These are phyloP conservation scores for Triangularia setosa DNA, from an alignment of 2,329 filamentous ascomycete species.

Conservation along the genomic window DNA sequence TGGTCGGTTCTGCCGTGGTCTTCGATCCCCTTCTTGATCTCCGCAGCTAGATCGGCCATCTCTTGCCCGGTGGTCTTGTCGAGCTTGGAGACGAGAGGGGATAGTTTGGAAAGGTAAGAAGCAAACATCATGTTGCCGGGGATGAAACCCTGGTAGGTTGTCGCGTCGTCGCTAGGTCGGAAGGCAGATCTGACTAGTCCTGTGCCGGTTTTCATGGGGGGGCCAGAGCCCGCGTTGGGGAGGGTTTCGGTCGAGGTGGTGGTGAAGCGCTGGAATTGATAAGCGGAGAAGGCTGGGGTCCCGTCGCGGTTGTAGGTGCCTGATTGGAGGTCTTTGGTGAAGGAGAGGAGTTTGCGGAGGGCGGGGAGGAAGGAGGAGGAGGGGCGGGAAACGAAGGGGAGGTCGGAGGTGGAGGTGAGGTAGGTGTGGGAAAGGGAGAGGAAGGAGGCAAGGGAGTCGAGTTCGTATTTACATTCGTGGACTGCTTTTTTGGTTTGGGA, in stretches of 20 bases:
- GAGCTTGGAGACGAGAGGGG: conserved; percentile 46
- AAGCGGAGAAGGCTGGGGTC: conserved; percentile 54
- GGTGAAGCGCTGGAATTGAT: conserved; percentile 74
- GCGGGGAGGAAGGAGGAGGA: conserved; percentile 75
- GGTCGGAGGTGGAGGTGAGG: conserved; percentile 70
- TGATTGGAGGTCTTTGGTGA: conserved; percentile 65
- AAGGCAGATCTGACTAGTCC: conserved; percentile 85
- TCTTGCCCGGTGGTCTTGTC: too few species aligned
- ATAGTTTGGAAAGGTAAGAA: conserved; percentile 52
- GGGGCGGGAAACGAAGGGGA: conserved; percentile 75
- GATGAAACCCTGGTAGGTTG: conserved; percentile 80
- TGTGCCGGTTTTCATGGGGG: conserved; percentile 73
- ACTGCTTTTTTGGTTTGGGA: conserved; percentile 58
- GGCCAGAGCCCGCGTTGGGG: conserved; percentile 72
- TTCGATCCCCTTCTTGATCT: conserved; percentile 32
- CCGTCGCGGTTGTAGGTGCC: conserved; percentile 67
- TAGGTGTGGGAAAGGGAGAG: conserved; percentile 79
- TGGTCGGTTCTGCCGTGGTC: conserved; percentile 28
- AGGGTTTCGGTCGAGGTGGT: conserved; percentile 77
- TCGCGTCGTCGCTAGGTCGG: conserved; percentile 84
- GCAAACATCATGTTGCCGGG: conserved; percentile 86
- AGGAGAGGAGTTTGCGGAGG: conserved; percentile 63
- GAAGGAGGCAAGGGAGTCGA: conserved; percentile 87
- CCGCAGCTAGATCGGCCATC: conserved; percentile 58
- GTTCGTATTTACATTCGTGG: conserved; percentile 95